Conservation (phyloP, 2,329 filamentous ascomycete genomes). For the Alternaria metachromatica region DNA sequence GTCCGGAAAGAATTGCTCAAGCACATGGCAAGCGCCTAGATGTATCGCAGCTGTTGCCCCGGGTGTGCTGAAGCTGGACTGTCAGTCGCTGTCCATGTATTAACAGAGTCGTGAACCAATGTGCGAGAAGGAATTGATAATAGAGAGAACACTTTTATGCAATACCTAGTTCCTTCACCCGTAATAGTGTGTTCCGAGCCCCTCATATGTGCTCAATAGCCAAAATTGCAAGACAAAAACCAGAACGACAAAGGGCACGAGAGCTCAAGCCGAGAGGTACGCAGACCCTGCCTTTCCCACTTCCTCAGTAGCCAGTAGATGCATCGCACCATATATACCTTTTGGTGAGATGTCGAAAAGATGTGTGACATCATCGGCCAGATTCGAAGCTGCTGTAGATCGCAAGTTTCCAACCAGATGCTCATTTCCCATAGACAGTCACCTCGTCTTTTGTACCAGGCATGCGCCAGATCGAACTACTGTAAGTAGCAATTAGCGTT, state of each 20-base stretch:
- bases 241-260: neutral
- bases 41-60: neutral
- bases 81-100: neutral
- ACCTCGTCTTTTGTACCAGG: neutral
- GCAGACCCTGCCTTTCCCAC: neutral
- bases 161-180: neutral
- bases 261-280: neutral
- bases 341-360: neutral
- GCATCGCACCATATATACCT: neutral
- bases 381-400: neutral
- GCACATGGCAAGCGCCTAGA: neutral
- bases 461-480: neutral
- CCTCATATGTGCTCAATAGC: neutral
- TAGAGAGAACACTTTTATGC: conserved; percentile 1
- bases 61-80: neutral
- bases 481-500: conserved; percentile 3
- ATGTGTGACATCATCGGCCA: neutral
- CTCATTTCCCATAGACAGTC: neutral
- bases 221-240: neutral
- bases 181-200: neutral
- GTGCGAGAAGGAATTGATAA: neutral
- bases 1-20: neutral
- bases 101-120: neutral
- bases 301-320: neutral
- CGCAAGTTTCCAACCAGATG: neutral